phyloP scores from a whole-genome alignment of 2,329 filamentous ascomycete species.

The Zopfia rhizophila region DNA sequence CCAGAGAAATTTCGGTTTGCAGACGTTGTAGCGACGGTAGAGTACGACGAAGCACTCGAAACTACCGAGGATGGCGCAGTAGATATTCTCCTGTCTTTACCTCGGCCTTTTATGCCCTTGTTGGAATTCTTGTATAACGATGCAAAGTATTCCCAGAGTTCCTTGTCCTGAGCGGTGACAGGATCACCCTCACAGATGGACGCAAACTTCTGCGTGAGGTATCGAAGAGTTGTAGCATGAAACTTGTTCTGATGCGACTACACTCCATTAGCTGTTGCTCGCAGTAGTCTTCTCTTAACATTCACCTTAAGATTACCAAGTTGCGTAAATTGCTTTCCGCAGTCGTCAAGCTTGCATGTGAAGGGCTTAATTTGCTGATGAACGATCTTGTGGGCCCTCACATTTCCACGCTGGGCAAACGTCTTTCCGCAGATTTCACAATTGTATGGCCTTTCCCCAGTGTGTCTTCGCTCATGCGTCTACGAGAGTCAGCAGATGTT shows the following conservation, averaged over 20 bases:
- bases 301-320: conserved; percentile 89
- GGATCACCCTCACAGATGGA: conserved; percentile 68
- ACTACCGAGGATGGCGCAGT: conserved; percentile 40
- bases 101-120: conserved; percentile 96
- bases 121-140: conserved; percentile 97
- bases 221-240: conserved; percentile 77
- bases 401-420: conserved; percentile 87
- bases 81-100: conserved; percentile 79
- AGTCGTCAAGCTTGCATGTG: conserved; percentile 82
- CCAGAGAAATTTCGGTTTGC: conserved; percentile 30
- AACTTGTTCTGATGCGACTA: conserved; percentile 95
- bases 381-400: conserved; percentile 83
- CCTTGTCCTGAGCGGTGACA: conserved; percentile 75
- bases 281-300: no score
- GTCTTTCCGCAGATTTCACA: conserved; percentile 83
- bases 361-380: conserved; percentile 83
- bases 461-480: conserved; percentile 89
- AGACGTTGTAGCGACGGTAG: conserved; percentile 29
- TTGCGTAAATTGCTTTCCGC: conserved; percentile 88
- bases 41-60: conserved; percentile 39
- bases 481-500: conserved; percentile 47
- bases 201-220: conserved; percentile 77
- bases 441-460: conserved; percentile 83
- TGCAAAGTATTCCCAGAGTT: conserved; percentile 86
- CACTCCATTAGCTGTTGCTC: conserved; percentile 21